Evolutionary conservation across 345 rosid genomes (phyloP).

Genomic region (Pistacia atlantica): DNA sequence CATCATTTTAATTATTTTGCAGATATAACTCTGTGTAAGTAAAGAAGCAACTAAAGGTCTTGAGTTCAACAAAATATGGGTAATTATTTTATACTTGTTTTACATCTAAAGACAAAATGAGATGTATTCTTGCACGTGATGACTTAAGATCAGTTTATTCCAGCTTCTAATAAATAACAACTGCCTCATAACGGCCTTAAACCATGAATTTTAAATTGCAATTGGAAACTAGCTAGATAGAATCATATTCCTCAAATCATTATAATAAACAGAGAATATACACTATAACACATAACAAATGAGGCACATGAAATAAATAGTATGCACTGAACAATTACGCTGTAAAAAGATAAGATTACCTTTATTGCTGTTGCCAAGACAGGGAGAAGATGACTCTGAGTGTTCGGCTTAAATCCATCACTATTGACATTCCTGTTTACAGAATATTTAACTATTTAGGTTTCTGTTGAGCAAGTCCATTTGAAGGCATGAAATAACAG

Average conservation of each 20-base stretch:
- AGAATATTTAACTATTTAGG: constrained; percentile 2
- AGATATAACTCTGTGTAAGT: neutral
- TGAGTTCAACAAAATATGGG: neutral
- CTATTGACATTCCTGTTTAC: constrained; percentile 60
- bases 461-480: neutral
- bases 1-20: neutral
- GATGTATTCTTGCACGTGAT: neutral
- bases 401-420: constrained; percentile 96
- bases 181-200: neutral
- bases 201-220: neutral
- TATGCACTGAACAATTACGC: neutral
- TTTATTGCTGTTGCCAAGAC: constrained; percentile 84
- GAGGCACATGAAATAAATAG: neutral
- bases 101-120: neutral
- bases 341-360: constrained; percentile 45
- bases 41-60: constrained; percentile 1
- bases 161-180: neutral
- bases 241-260: neutral
- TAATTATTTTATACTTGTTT: constrained; percentile 2
- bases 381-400: constrained; percentile 83
- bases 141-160: neutral
- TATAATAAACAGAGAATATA: neutral
- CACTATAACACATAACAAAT: neutral
- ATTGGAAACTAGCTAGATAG: neutral
- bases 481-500: neutral